Percentiles rank a stretch among this genome's conserved stretches.
Conservation (phyloP, 169 alveolate species). For the Toxoplasma gondii region DNA sequence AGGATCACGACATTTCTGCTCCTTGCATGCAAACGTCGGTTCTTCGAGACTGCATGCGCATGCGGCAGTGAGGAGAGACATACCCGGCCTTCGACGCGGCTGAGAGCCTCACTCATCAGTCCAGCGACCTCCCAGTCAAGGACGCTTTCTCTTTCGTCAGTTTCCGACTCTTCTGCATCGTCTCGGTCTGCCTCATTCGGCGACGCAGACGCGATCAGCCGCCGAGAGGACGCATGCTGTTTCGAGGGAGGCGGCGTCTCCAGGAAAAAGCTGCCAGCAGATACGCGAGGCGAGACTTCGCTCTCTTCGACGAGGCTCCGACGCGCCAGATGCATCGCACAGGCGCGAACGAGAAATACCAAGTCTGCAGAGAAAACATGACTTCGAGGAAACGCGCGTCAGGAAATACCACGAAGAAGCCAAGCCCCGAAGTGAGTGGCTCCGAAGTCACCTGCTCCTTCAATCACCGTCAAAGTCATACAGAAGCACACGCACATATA, state of each 20-base stretch:
- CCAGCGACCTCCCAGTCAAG: constrained; percentile 4
- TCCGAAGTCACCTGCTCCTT: too few relatives aligned
- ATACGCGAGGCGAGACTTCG: neutral
- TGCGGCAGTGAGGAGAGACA: neutral
- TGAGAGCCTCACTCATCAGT: neutral
- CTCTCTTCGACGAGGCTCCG: neutral
- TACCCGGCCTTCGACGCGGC: neutral
- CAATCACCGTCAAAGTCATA: too few relatives aligned
- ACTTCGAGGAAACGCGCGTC: neutral
- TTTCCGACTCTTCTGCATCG: neutral
- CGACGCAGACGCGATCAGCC: too few relatives aligned
- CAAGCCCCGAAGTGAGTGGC: too few relatives aligned
- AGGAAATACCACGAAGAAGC: too few relatives aligned
- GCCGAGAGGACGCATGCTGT: neutral
- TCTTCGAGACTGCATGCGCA: too few relatives aligned
- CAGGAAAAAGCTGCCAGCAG: neutral
- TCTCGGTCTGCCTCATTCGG: neutral
- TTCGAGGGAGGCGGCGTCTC: neutral
- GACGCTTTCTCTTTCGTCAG: neutral
- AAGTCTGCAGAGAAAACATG: neutral
- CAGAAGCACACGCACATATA: too few relatives aligned
- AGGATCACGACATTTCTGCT: too few relatives aligned
- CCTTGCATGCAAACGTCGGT: too few relatives aligned
- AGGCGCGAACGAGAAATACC: neutral
- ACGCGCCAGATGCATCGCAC: constrained; percentile 21